Evolutionary conservation across 2,329 filamentous ascomycete genomes (phyloP), one percentile per base, ranked within the genome.

Genomic region (Mollisia scopiformis): DNA sequence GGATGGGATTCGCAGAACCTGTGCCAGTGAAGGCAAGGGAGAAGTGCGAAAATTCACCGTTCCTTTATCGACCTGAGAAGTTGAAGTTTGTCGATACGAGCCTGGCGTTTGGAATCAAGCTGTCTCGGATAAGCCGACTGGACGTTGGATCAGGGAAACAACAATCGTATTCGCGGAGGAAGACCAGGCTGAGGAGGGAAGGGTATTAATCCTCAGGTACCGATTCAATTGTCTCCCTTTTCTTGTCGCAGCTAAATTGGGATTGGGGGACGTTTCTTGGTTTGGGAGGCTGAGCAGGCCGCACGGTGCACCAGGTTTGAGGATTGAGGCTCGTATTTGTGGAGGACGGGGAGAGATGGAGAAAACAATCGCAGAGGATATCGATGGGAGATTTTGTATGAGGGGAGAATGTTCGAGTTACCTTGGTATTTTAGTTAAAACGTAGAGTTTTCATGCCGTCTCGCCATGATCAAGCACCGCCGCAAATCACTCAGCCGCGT

Each of bases 81-180:
- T 46, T 57, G 59, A 61, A 55, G 56, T 58, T 68, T 65, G 63
- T 62, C 47, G 65, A 69, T 67, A 68, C 65, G 68, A 69, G 66
- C 56, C 61, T 46, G 59, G 56, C 58, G 65, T 63, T 66, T 62
- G 61, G 39, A 53, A 59, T 55, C 46, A 41, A 49, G 37, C 52
- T 55, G 52, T 57, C 58, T 62, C 60, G 58, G 64, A 61, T 59
- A 64, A 64, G 59, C 57, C 62, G 66, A 63, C 61, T 64, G 59
- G 49, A 58, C 55, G 55, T 57, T 59, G 58, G 46, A 54, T 39
- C 35, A 55, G 31, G 43, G 41, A 47, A 52, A 46, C 33, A 28
- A 58, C 57, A 33, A 37, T 6, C 23, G 55, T 30, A 31, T 35
- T n/a, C 2, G 41, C 19, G 19, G 28, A 27, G 23, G 55, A 50